Evolutionary conservation across 805 yeast species (phyloP).

Genomic region (Teunomyces tritomae): DNA sequence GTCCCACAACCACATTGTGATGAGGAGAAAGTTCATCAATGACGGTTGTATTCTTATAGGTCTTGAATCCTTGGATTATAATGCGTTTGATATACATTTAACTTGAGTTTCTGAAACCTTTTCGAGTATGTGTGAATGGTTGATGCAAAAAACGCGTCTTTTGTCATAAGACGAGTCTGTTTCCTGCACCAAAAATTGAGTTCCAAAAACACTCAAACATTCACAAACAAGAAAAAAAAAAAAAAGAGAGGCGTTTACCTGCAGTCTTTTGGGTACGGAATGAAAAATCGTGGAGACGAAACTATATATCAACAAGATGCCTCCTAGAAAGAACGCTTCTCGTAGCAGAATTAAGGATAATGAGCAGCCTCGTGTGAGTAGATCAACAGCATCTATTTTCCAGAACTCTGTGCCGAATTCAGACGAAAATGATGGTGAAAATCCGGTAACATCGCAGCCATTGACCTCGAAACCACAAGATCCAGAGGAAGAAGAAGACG

Average conservation of each 20-base stretch:
- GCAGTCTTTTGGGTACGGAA: no score
- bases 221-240: background rate
- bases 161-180: no score
- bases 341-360: constrained; percentile 6
- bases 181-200: background rate
- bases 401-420: background rate
- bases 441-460: background rate
- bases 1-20: constrained; percentile 80
- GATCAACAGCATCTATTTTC: constrained; percentile 2
- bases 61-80: constrained; percentile 87
- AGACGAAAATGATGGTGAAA: background rate
- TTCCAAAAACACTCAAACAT: background rate
- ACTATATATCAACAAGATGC: constrained; percentile 4
- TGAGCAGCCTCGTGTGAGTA: background rate
- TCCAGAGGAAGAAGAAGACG: constrained; percentile 9
- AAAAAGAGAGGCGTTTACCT: background rate
- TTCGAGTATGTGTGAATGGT: background rate
- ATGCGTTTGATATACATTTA: constrained; percentile 49
- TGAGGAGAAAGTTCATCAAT: constrained; percentile 76
- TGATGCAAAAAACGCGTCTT: constrained; percentile 1
- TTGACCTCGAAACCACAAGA: background rate
- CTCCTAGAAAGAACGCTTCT: constrained; percentile 10
- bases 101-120: no score
- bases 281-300: constrained; percentile 1
- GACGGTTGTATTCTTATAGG: constrained; percentile 80